phyloP scores from a whole-genome alignment of 1,284 basidiomycete genomes.

The Thecaphora frezii region DNA sequence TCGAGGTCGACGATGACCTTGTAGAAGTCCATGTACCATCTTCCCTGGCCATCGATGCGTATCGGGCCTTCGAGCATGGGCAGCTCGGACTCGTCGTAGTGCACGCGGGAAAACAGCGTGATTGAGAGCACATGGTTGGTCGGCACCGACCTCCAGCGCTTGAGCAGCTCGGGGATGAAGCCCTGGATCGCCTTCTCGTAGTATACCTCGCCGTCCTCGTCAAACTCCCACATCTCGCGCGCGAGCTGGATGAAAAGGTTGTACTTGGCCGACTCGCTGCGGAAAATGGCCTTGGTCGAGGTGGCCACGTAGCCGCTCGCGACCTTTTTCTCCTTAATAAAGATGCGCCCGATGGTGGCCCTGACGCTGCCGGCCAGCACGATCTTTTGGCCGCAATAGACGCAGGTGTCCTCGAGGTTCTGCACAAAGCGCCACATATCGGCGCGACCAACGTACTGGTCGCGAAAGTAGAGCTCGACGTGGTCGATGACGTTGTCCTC shows the following conservation, averaged over 20 bases:
- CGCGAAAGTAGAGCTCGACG: conserved; percentile 57
- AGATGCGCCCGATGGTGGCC: conserved; percentile 55
- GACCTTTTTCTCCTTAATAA: conserved; percentile 48
- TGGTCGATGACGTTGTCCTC: conserved; percentile 48
- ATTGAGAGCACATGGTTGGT: conserved; percentile 94
- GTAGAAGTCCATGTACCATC: conserved; percentile 88
- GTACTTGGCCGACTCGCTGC: conserved; percentile 79
- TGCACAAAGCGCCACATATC: conserved; percentile 58
- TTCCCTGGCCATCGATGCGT: conserved; percentile 74
- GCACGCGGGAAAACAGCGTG: conserved; percentile 89
- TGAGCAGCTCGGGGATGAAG: conserved; percentile 56
- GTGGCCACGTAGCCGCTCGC: conserved; percentile 79
- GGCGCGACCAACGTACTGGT: conserved; percentile 56
- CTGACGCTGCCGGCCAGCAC: conserved; percentile 51
- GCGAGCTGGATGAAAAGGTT: conserved; percentile 89
- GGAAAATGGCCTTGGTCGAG: conserved; percentile 82
- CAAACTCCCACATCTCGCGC: conserved; percentile 93
- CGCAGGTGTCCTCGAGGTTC: conserved; percentile 52
- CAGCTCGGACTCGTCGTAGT: conserved; percentile 70
- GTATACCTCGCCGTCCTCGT: conserved; percentile 81
- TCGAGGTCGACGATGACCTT: conserved; percentile 86
- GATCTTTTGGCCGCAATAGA: conserved; percentile 57
- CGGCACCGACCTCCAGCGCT: conserved; percentile 65
- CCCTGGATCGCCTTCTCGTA: conserved; percentile 91
- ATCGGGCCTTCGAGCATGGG: conserved; percentile 61